These are phyloP conservation scores for Acrocalymma vagum DNA, from an alignment of 2,329 filamentous ascomycete species.

Conservation along the genomic window DNA sequence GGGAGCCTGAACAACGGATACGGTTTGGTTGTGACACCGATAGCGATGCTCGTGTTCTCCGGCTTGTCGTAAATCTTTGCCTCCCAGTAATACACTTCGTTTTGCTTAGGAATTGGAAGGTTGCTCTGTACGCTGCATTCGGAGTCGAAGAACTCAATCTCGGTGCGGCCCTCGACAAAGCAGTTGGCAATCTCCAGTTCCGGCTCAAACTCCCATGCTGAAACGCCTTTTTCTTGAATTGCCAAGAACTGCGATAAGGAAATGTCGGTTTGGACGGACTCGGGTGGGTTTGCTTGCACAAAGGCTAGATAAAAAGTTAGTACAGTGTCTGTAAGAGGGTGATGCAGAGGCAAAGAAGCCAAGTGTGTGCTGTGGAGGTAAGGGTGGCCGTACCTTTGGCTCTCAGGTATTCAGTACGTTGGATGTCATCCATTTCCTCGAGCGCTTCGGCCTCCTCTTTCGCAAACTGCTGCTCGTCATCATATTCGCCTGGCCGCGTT, in stretches of 20 bases:
- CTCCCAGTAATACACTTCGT: conserved; percentile 99
- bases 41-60: conserved; percentile 83
- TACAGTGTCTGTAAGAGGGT: conserved; percentile 13
- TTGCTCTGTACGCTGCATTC: conserved; percentile 98
- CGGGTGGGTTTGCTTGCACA: conserved; percentile 90
- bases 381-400: conserved; percentile 79
- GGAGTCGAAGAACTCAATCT: conserved; percentile 98
- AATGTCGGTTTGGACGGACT: conserved; percentile 95
- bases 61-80: conserved; percentile 98
- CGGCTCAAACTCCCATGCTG: conserved; percentile 99
- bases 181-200: conserved; percentile 98
- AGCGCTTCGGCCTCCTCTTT: conserved; percentile 95
- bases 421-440: conserved; percentile 94
- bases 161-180: conserved; percentile 94
- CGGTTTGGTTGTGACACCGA: conserved; percentile 95
- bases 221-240: conserved; percentile 99
- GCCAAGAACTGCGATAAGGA: conserved; percentile 96
- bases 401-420: conserved; percentile 87
- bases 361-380: too few species aligned
- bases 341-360: background rate
- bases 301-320: conserved; percentile 72
- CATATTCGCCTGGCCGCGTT: conserved; percentile 92
- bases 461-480: conserved; percentile 94
- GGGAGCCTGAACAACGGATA: conserved; percentile 95
- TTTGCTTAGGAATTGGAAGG: conserved; percentile 95